Conservation (phyloP, 345 rosid species). For the Salix caprea region DNA sequence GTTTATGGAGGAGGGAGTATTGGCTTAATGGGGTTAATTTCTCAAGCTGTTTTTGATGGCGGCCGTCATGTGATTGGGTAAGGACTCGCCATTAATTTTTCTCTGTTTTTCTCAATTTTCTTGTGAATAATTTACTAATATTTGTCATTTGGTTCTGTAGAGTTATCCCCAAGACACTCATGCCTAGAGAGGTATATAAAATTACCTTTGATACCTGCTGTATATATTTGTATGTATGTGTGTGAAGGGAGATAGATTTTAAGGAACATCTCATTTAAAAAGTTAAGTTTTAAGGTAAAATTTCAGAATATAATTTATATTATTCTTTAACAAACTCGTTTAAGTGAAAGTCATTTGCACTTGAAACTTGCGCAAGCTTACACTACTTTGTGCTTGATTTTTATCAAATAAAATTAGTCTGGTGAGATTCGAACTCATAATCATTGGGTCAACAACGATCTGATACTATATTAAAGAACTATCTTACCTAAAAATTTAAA, state of each 20-base stretch:
- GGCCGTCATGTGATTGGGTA: constrained; percentile 94
- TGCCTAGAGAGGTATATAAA: constrained; percentile 33
- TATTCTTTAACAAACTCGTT: too few species aligned
- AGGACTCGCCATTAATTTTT: neutral
- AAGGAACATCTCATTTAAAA: too few species aligned
- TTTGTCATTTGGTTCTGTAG: constrained; percentile 33
- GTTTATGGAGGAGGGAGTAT: constrained; percentile 97
- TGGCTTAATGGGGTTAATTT: constrained; percentile 86
- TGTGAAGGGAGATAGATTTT: neutral
- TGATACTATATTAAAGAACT: too few species aligned
- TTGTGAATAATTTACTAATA: constrained; percentile 6
- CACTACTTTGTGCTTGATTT: too few species aligned
- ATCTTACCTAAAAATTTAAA: too few species aligned
- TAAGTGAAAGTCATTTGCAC: too few species aligned
- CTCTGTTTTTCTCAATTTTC: neutral
- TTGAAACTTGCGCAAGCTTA: too few species aligned
- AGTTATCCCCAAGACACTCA: constrained; percentile 33
- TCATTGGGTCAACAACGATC: too few species aligned
- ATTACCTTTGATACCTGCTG: neutral
- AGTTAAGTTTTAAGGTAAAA: too few species aligned
- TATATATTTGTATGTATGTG: neutral
- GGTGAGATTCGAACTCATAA: too few species aligned
- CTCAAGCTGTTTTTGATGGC: constrained; percentile 76
- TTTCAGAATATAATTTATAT: too few species aligned
- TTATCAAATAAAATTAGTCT: too few species aligned